A percentile compares a stretch with the other conserved stretches of the same genome.
Evolutionary conservation across 176 grass and related monocot genomes (phyloP).

Genomic region (Aegilops sharonensis): DNA sequence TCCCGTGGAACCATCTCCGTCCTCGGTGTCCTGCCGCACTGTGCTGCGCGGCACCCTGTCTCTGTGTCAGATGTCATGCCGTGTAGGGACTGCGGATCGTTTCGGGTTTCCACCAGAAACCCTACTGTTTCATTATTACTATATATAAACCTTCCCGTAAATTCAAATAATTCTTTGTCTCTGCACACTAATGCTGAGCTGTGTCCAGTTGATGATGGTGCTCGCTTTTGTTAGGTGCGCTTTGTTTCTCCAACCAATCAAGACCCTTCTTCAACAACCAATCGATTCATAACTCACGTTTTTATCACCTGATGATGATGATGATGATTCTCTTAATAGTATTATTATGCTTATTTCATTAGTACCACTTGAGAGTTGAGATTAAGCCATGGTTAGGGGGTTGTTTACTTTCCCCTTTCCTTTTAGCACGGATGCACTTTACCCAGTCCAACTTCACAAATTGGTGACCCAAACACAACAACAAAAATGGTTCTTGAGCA

Average conservation of each 20-base stretch:
- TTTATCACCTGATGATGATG: neutral
- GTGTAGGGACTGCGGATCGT: too few species aligned
- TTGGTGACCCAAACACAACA: neutral
- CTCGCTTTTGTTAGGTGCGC: neutral
- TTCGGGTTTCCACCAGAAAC: neutral
- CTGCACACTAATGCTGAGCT: neutral
- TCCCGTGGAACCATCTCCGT: neutral
- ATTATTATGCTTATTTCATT: neutral
- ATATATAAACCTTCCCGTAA: neutral
- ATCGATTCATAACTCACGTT: slow-evolving; percentile 11
- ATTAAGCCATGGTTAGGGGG: neutral
- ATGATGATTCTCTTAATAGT: neutral
- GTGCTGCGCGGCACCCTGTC: neutral
- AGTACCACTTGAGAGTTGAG: neutral
- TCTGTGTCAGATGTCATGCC: neutral
- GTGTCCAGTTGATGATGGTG: neutral
- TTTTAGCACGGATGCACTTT: neutral
- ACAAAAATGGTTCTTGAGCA: slow-evolving; percentile 18
- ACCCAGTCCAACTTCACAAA: slow-evolving; percentile 30
- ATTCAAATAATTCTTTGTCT: neutral
- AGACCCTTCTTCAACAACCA: neutral
- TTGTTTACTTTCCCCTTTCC: slow-evolving; percentile 19
- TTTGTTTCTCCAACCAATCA: neutral
- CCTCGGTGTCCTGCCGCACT: neutral
- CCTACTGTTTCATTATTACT: neutral